Base-by-base conservation (phyloP, 441 rosid species). In the Pelargonium myrrhifolium region DNA sequence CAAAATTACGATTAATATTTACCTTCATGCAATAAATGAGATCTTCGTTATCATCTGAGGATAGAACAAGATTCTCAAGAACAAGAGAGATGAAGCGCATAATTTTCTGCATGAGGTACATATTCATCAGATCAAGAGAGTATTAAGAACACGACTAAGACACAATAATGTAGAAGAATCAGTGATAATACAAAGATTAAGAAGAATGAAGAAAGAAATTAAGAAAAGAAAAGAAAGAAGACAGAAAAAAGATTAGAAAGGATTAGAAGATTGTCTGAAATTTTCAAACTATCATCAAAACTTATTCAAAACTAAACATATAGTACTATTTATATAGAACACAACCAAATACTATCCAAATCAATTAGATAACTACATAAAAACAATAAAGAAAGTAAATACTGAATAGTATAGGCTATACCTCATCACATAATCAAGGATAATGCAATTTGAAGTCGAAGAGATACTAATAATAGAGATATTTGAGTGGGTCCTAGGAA, bases 31-130 rank as follows among this genome's bases (percentile, higher is more conserved):
- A 88, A 77, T 85, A 89, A 66, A 89, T 74, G 75, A 92, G 92
- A 83, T 95, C 98, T 79, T 92, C 99, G 71, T 92, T 92, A 75
- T 95, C 86, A 87, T 90, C 90, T 60, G 89, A 85, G 8, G 99
- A 92, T 60, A 95, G 95, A 22, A 89, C 89, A 64, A 95, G 94
- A 81, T 95, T 95, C 83, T 95, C 99, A 67, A 95, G 87, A 76
- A 89, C 95, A 76, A 95, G 80, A 71, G 83, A 39, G 76, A 92
- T 87, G 80, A 89, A 90, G 74, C 83, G 76, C 86, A 92, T 87
- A 67, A 90, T 86, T 85, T 89, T 92, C 99, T 94, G 96, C 82
- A 78, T 70, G 58, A 73, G 26, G 20, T 31, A 64, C 55, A 62
- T 31, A 71, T 66, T 47, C 68, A 15, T n/a, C 60, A 47, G 69